phyloP scores from a whole-genome alignment of 2,329 filamentous ascomycete genomes.

The Fusarium concolor region DNA sequence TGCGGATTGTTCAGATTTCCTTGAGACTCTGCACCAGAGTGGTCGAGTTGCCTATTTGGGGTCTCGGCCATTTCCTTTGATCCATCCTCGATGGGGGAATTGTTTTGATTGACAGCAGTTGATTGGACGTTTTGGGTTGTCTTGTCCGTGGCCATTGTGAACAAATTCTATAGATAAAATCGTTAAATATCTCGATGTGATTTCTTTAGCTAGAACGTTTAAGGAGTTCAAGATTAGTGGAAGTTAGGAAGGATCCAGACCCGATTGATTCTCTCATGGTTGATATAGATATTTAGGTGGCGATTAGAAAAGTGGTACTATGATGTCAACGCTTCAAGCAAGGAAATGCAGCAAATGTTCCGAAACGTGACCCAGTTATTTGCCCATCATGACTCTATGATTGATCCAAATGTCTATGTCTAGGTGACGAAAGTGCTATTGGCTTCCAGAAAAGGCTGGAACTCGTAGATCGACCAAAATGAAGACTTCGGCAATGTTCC shows the following conservation, averaged over 20 bases:
- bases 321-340: conserved; percentile 1
- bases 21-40: not conserved
- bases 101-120: not conserved
- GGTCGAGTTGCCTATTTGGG: not conserved
- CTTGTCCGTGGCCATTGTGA: not conserved
- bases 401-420: not conserved
- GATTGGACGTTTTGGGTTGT: not conserved
- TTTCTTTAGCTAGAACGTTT: not conserved
- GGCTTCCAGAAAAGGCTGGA: not conserved
- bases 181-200: not conserved
- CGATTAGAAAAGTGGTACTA: conserved; percentile 3
- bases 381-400: not conserved
- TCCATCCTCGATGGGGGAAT: not conserved
- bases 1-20: not conserved
- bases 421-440: not conserved
- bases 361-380: not conserved
- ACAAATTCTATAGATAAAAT: accelerated
- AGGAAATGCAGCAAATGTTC: not conserved
- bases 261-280: not conserved
- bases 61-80: not conserved
- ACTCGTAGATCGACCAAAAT: too few relatives aligned
- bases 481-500: too few relatives aligned
- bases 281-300: not conserved
- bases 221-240: too few relatives aligned
- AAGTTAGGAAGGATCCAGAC: not conserved